Base-by-base conservation (phyloP, 2,329 filamentous ascomycete species). In the Botrytis deweyae region DNA sequence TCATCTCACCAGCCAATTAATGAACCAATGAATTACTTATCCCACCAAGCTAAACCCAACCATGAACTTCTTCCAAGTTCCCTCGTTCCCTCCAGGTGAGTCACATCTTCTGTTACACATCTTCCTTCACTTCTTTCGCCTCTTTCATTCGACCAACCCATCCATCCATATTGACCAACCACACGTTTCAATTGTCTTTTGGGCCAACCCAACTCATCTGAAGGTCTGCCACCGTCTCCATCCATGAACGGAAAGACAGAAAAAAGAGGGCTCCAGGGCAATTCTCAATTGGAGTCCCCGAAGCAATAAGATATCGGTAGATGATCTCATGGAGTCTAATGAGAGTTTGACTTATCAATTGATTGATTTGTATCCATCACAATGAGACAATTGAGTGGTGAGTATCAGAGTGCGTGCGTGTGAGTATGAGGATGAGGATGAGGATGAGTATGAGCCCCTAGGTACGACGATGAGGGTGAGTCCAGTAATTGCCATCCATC, bases 131-230 rank as follows among this genome's bases (percentile, higher is more conserved):
- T 58, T 38, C 40, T 46, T 44, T 72, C 36, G 59, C 70, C 70
- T 58, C 61, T 66, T 44, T 72, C 70, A 72, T 72, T 46, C 61
- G 61, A 72, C 58, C 64, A 55, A 55, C 40, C 62, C n/a, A 70
- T 61, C 68, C 20, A 40, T 44, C 68, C 20, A 40, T 44, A 65
- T 58, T 66, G 70, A 66, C 70, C 70, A 72, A 72, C 62, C 62
- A 72, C 42, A 65, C 40, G 44, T 44, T 44, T 49, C 70, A 72
- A 72, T 72, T 36, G 49, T 25, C n/a, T 33, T 9, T 58, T 55
- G 36, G 44, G 18, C n/a, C 58, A 65, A 72, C 70, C 59, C 70
- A 72, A 67, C 65, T 58, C 46, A 65, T 49, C 44, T 49, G 33
- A 42, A 52, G 18, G 59, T 62, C 38, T 70, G 55, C 29, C 68